Base-by-base conservation (phyloP, 768 basidiomycete species). In the Tylopilus sp. region DNA sequence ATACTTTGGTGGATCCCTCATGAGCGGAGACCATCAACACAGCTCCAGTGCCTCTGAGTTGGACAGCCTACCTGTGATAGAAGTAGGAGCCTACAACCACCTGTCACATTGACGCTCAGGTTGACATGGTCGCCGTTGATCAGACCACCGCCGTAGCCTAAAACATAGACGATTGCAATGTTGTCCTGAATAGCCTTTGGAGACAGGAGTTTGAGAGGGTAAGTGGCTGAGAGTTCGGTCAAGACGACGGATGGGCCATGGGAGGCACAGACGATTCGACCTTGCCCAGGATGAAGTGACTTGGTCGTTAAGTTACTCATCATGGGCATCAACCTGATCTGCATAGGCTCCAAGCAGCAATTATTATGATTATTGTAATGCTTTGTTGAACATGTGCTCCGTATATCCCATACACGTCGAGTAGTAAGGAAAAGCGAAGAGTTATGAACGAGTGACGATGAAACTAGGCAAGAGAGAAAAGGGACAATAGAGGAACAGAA, bases 1-100 rank as follows among this genome's bases (percentile, higher is more conserved):
- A 98, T 18, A 98, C 88, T 67, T 98, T 98, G 10, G 95, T 98
- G 4, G 88, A 91, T 28, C 92, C 91, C 92, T 94, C 21, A 23
- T 44, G 18, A 31, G 46, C 23, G 21, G 40, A 33, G 18, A 20
- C 23, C 47, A 35, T 49, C 52, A 55, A 53, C 38, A 22, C 7
- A 39, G 33, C 7, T 15, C n/a, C 36, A n/a, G 23, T 39, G 42
- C 10, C 41, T 21, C 13, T 23, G 30, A 15, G 20, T 20, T n/a
- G 50, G 30, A 45, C 21, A 25, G 21, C 66, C 76, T 65, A 88
- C 95, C 79, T 98, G 95, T 10, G 95, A 91, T 28, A 97, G 74
- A 43, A 98, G 64, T 6, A 94, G 72, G 2, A 98, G 78, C 11
- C 69, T 76, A 25, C 81, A 78, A 15, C 73, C 76, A 26, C 71